Percentiles rank a stretch among this genome's conserved stretches.
These are phyloP conservation scores for Melampsora medusae DNA, from an alignment of 1,284 basidiomycete species.

Conservation along the genomic window DNA sequence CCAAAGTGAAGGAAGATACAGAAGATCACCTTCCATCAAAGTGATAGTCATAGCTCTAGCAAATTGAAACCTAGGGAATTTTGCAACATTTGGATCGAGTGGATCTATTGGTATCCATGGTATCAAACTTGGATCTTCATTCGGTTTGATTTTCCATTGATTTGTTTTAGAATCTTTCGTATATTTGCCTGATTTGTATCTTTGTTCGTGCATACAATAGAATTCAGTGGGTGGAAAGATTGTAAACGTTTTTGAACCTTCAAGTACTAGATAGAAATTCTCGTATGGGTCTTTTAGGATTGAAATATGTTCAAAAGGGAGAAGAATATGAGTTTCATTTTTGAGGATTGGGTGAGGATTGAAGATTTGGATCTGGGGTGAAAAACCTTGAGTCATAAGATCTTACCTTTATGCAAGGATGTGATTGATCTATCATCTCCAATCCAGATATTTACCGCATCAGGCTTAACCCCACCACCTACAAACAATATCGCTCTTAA, in stretches of 20 bases:
- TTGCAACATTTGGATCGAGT: slow-evolving; percentile 29
- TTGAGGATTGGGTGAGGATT: slow-evolving; percentile 16
- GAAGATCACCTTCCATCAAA: slow-evolving; percentile 68
- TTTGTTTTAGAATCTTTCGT: slow-evolving; percentile 43
- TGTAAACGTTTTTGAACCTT: slow-evolving; percentile 78
- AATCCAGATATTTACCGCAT: slow-evolving; percentile 89
- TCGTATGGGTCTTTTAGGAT: slow-evolving; percentile 70
- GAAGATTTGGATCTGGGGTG: neutral
- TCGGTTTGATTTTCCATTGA: slow-evolving; percentile 43
- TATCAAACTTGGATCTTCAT: slow-evolving; percentile 3
- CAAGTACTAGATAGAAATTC: slow-evolving; percentile 81
- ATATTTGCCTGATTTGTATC: slow-evolving; percentile 19
- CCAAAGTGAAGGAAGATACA: slow-evolving; percentile 88
- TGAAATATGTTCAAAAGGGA: neutral
- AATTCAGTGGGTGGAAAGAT: slow-evolving; percentile 80
- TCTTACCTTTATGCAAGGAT: slow-evolving; percentile 75
- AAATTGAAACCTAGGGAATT: slow-evolving; percentile 57
- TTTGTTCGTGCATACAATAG: slow-evolving; percentile 67
- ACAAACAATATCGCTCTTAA: neutral
- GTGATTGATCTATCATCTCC: slow-evolving; percentile 73
- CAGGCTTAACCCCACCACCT: slow-evolving; percentile 59
- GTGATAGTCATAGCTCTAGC: slow-evolving; percentile 66
- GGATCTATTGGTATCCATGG: slow-evolving; percentile 51
- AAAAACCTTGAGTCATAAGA: neutral
- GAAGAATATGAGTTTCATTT: no score